Conservation (phyloP, 2,329 filamentous ascomycete genomes). For the Alternaria longipes region DNA sequence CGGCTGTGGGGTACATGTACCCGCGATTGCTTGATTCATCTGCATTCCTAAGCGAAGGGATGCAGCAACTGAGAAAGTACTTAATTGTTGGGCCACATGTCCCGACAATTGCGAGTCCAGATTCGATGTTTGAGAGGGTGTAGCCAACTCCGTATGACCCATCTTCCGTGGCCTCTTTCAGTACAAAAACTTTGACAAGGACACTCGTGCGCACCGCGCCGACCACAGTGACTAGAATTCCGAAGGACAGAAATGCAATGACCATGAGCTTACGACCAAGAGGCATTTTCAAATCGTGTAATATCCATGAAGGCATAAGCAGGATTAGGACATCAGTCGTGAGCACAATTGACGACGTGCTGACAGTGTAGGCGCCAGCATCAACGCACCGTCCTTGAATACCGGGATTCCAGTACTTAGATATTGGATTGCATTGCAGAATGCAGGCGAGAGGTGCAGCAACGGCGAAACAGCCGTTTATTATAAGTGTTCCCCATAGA, state of each 20-base stretch:
- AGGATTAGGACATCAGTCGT: constrained; percentile 30
- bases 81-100: constrained; percentile 32
- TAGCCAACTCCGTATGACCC: constrained; percentile 19
- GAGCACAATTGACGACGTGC: constrained; percentile 25
- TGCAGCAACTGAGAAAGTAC: constrained; percentile 24
- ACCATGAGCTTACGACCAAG: constrained; percentile 25
- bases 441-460: constrained; percentile 28
- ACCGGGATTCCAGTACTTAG: constrained; percentile 37
- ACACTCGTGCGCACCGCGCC: constrained; percentile 24
- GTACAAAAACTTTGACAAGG: constrained; percentile 20
- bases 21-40: constrained; percentile 12
- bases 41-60: constrained; percentile 22
- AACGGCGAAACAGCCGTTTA: constrained; percentile 28
- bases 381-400: constrained; percentile 26
- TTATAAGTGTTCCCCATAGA: constrained; percentile 23
- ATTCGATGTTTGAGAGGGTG: constrained; percentile 30
- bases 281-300: constrained; percentile 31
- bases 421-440: constrained; percentile 42
- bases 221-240: constrained; percentile 27
- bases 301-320: constrained; percentile 32
- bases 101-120: constrained; percentile 27
- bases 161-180: constrained; percentile 14
- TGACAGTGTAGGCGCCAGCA: constrained; percentile 19
- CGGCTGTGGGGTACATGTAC: constrained; percentile 8
- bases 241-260: constrained; percentile 28